Conservation (phyloP, 768 basidiomycete genomes). For the Mycena indigotica region DNA sequence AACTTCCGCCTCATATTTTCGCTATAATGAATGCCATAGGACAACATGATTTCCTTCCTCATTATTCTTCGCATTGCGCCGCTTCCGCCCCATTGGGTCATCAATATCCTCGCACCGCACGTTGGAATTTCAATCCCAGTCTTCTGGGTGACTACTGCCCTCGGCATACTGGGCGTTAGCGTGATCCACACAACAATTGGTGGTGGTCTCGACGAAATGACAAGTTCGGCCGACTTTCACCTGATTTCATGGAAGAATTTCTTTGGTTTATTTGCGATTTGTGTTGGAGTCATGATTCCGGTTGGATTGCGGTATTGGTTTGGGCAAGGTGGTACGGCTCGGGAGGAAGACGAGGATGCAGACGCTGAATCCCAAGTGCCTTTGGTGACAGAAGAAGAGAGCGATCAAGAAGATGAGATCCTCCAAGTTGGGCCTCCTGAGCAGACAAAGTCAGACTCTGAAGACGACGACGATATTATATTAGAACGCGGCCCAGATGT, state of each 20-base stretch:
- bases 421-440: constrained; percentile 58
- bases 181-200: constrained; percentile 97
- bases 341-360: constrained; percentile 28
- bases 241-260: constrained; percentile 92
- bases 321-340: constrained; percentile 57
- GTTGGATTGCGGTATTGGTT: constrained; percentile 88
- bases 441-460: constrained; percentile 36
- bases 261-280: constrained; percentile 79
- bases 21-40: constrained; percentile 33
- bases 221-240: constrained; percentile 89
- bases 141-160: constrained; percentile 89
- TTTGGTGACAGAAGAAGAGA: constrained; percentile 30
- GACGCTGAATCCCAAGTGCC: neutral
- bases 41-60: constrained; percentile 88
- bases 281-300: constrained; percentile 90
- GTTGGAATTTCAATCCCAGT: constrained; percentile 82
- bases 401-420: constrained; percentile 46
- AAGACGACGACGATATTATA: constrained; percentile 69
- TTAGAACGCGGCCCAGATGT: constrained; percentile 71
- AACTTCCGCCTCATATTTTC: neutral
- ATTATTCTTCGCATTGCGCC: constrained; percentile 95
- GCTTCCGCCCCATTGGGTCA: constrained; percentile 94
- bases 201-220: constrained; percentile 93
- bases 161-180: constrained; percentile 87
- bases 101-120: constrained; percentile 91